Conservation (phyloP, 768 basidiomycete species). For the Macrolepiota albuminosa region DNA sequence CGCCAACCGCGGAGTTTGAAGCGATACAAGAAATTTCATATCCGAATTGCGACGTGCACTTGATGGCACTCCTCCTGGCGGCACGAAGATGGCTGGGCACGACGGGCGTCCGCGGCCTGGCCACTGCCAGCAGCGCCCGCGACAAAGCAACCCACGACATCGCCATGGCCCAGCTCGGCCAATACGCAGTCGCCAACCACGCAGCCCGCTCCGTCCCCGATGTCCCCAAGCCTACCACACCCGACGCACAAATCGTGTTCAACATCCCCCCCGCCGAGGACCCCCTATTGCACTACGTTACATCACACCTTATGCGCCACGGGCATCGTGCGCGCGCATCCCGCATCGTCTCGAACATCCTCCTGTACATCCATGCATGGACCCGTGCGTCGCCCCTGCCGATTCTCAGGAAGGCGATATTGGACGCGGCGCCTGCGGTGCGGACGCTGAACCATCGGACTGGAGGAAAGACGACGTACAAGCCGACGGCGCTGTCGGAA, state of each 20-base stretch:
- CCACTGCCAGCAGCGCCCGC: conserved; percentile 5
- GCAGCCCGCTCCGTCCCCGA: conserved; percentile 5
- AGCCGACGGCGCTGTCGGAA: conserved; percentile 73
- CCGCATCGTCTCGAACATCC: conserved; percentile 51
- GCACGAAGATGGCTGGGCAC: conserved; percentile 14
- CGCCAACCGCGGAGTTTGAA: not conserved
- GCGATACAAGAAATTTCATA: not conserved
- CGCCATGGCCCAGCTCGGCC: conserved; percentile 16
- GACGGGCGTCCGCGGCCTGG: not conserved
- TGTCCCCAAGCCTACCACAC: not conserved
- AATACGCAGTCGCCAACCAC: not conserved
- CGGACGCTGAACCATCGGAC: conserved; percentile 25
- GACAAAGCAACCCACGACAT: conserved; percentile 16
- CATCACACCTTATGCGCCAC: conserved; percentile 55
- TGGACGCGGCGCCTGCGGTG: conserved; percentile 67
- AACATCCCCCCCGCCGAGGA: conserved; percentile 73
- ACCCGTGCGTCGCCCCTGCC: conserved; percentile 79
- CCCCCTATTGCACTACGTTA: conserved; percentile 66
- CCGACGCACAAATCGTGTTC: conserved; percentile 20
- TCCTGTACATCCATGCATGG: conserved; percentile 67
- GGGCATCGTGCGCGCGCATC: conserved; percentile 64
- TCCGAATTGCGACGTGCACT: not conserved
- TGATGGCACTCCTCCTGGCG: not conserved
- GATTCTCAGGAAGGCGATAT: conserved; percentile 70
- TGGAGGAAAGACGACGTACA: conserved; percentile 56